phyloP scores from a whole-genome alignment of 2,329 filamentous ascomycete species.

The Macroventuria anomochaeta region DNA sequence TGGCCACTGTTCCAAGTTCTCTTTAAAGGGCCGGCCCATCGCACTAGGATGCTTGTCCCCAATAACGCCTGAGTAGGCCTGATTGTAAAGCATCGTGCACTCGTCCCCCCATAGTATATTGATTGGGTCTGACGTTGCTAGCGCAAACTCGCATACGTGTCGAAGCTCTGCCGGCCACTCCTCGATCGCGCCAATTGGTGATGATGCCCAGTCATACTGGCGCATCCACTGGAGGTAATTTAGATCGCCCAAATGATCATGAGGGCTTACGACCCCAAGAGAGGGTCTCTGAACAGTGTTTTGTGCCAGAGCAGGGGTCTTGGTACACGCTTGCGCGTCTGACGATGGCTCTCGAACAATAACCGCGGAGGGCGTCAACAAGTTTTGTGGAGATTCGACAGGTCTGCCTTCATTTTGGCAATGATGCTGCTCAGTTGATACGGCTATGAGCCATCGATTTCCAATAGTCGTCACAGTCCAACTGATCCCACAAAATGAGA shows the following conservation, averaged over 20 bases:
- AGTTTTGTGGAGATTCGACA: background rate
- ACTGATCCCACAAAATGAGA: background rate
- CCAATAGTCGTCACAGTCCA: slow-evolving; percentile 3
- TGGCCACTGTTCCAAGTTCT: slow-evolving; percentile 75
- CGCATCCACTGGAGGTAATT: slow-evolving; percentile 73
- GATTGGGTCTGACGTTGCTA: slow-evolving; percentile 60
- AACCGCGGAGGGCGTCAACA: background rate
- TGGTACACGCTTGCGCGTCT: background rate
- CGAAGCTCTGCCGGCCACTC: slow-evolving; percentile 73
- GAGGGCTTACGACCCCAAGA: background rate
- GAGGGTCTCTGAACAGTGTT: background rate
- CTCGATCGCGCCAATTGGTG: slow-evolving; percentile 75
- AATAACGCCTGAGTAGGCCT: slow-evolving; percentile 67
- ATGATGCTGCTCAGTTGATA: background rate
- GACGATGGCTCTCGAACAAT: background rate
- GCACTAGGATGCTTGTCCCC: slow-evolving; percentile 76
- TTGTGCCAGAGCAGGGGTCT: no score
- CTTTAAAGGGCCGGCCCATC: slow-evolving; percentile 73
- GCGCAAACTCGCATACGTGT: slow-evolving; percentile 78
- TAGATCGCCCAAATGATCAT: slow-evolving; percentile 6
- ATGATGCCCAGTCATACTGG: slow-evolving; percentile 73
- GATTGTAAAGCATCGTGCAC: slow-evolving; percentile 71
- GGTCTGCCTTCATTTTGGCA: no score
- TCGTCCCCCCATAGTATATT: slow-evolving; percentile 80
- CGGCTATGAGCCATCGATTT: slow-evolving; percentile 3